Conservation (phyloP, 169 alveolate species). For the Neospora caninum region DNA sequence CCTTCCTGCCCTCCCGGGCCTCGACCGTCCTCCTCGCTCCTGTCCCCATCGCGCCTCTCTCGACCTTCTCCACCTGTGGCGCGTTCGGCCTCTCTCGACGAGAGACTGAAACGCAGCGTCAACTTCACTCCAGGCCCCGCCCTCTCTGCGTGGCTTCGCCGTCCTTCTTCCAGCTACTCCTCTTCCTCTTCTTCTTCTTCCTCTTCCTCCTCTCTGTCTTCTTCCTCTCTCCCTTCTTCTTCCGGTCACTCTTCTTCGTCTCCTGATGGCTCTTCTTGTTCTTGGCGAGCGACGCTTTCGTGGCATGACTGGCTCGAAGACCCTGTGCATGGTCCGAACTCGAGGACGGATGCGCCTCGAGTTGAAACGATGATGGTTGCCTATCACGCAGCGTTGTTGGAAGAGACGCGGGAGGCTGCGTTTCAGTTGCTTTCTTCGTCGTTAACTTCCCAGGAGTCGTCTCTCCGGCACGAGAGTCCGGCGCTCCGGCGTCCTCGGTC, state of each 20-base stretch:
- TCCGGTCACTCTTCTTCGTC: background rate
- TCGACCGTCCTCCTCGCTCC: too few species aligned
- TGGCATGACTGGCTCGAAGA: background rate
- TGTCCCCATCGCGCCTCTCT: too few species aligned
- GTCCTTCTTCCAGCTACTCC: background rate
- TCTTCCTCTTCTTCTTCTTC: slow-evolving; percentile 1
- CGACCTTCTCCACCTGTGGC: background rate
- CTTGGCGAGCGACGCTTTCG: background rate
- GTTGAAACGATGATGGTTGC: slow-evolving; percentile 20
- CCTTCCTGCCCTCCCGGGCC: too few species aligned
- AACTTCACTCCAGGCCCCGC: background rate
- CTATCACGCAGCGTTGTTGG: background rate
- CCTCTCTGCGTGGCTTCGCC: slow-evolving; percentile 14
- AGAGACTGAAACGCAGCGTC: background rate
- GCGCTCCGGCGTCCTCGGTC: background rate
- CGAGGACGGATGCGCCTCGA: background rate
- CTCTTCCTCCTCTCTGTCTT: background rate
- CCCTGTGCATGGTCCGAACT: background rate
- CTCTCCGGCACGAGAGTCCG: background rate
- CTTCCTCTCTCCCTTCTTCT: background rate
- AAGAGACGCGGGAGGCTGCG: slow-evolving; percentile 7
- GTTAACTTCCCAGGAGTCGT: background rate
- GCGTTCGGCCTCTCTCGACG: background rate
- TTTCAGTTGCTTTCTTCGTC: background rate
- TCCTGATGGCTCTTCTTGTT: background rate